Evolutionary conservation across 2,329 filamentous ascomycete species (phyloP).

Genomic region (Pseudovirgaria hyperparasitica): DNA sequence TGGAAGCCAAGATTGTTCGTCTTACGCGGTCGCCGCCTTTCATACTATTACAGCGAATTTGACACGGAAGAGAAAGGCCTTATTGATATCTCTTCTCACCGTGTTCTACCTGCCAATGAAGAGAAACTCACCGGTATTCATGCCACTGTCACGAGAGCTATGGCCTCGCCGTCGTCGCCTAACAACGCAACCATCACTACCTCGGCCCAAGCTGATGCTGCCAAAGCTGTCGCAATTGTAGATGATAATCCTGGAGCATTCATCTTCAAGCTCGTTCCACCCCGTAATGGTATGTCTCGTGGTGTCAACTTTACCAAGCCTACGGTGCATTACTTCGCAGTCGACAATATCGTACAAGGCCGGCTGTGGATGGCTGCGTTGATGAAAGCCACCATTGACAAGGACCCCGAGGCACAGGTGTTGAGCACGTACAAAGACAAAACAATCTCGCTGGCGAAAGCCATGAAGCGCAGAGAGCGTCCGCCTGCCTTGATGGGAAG

Average conservation of each 20-base stretch:
- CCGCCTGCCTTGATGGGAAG: constrained; percentile 73
- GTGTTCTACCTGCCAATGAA: constrained; percentile 87
- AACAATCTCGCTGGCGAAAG: constrained; percentile 86
- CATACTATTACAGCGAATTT: constrained; percentile 91
- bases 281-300: constrained; percentile 71
- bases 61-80: constrained; percentile 89
- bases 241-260: constrained; percentile 59
- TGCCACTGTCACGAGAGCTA: constrained; percentile 82
- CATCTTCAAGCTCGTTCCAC: constrained; percentile 95
- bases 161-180: constrained; percentile 49
- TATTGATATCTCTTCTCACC: constrained; percentile 95
- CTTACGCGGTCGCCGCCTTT: constrained; percentile 76
- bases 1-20: constrained; percentile 98
- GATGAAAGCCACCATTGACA: constrained; percentile 97
- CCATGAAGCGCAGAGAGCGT: constrained; percentile 73
- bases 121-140: constrained; percentile 84
- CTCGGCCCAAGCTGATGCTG: constrained; percentile 23
- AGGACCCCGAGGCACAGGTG: constrained; percentile 63
- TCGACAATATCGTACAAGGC: constrained; percentile 78
- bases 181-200: constrained; percentile 27
- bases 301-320: constrained; percentile 97
- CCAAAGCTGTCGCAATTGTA: constrained; percentile 17
- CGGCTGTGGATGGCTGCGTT: constrained; percentile 96
- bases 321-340: constrained; percentile 93
- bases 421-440: constrained; percentile 94